Conservation (phyloP, 371 early-diverging fungal genomes). For the Mortierella sp. region DNA sequence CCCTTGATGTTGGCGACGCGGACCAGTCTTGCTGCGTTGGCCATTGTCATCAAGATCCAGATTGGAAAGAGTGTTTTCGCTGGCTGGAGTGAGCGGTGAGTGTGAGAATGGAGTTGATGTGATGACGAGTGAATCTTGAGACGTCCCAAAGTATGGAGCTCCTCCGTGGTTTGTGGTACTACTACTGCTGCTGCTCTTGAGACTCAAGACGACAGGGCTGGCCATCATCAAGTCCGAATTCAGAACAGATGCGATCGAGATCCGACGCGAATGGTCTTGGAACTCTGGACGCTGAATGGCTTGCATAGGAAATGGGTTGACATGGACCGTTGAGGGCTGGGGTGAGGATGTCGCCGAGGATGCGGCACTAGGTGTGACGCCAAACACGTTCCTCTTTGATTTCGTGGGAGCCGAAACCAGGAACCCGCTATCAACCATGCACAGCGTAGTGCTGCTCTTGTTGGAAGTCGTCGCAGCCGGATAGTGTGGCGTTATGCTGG, state of each 20-base stretch:
- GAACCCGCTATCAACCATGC: background rate
- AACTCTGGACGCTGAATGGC: too few species aligned
- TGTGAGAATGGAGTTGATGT: background rate
- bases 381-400: background rate
- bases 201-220: too few species aligned
- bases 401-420: background rate
- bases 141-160: background rate
- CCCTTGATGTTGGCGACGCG: too few species aligned
- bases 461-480: background rate
- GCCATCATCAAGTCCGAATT: too few species aligned
- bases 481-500: background rate
- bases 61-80: too few species aligned
- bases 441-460: background rate
- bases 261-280: too few species aligned
- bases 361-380: background rate
- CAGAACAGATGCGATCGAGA: too few species aligned
- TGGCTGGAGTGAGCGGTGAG: background rate
- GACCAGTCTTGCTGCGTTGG: too few species aligned
- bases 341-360: background rate
- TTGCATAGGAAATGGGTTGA: too few species aligned
- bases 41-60: too few species aligned
- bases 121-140: slow-evolving; percentile 1
- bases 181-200: too few species aligned
- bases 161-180: background rate
- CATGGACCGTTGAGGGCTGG: background rate